Conservation (phyloP, 306 rosid genomes). For the Abrus pulchellus region DNA sequence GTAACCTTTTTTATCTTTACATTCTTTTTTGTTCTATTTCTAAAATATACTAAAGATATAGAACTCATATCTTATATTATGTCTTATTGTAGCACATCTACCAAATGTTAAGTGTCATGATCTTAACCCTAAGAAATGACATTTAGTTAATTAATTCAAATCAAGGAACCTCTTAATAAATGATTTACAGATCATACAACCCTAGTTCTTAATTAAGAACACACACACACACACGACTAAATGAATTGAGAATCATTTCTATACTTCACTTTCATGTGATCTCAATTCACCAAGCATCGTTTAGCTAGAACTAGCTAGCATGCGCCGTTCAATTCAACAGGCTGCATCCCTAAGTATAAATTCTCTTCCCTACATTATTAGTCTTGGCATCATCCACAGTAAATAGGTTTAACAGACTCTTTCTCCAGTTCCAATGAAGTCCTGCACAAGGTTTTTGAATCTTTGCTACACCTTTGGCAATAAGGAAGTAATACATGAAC, state of each 20-base stretch:
- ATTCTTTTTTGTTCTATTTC: too few species aligned
- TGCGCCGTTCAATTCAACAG: background rate
- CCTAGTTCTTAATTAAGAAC: too few species aligned
- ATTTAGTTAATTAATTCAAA: background rate
- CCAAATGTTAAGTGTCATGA: background rate
- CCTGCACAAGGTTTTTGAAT: too few species aligned
- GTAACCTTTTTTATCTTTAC: too few species aligned
- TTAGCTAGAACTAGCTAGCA: background rate
- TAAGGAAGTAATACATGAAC: background rate
- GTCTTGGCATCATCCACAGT: conserved; percentile 31
- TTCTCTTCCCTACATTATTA: background rate
- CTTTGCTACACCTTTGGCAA: background rate
- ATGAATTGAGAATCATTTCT: too few species aligned
- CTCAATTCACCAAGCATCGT: background rate
- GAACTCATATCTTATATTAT: too few species aligned
- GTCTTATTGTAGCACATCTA: too few species aligned
- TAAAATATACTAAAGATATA: too few species aligned
- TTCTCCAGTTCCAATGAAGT: background rate
- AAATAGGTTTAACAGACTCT: background rate
- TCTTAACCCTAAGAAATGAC: background rate
- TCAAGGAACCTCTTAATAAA: too few species aligned
- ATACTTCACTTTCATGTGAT: background rate
- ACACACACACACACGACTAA: too few species aligned
- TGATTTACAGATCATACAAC: too few species aligned
- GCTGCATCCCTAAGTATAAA: conserved; percentile 35